Evolutionary conservation across 176 grass and related monocot species (phyloP).

Genomic region (bread wheat (Triticum aestivum)): DNA sequence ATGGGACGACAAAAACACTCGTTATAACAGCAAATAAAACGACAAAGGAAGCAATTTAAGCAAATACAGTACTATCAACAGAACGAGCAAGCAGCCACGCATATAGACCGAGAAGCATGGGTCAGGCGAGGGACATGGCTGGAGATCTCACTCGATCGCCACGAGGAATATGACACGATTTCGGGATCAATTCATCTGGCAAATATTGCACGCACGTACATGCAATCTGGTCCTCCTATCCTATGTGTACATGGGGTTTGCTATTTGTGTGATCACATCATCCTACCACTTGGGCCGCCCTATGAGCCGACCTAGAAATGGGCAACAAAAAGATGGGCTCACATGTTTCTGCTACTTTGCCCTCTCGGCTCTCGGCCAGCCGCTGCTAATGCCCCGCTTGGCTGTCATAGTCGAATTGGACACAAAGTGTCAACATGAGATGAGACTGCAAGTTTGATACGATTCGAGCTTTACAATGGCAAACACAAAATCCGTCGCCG

Average conservation of each 20-base stretch:
- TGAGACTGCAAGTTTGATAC: background rate
- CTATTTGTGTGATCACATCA: background rate
- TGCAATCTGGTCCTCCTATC: background rate
- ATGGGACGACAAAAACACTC: background rate
- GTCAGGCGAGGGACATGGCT: background rate
- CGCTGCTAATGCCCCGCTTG: background rate
- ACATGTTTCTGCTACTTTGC: slow-evolving; percentile 17
- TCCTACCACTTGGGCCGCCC: background rate
- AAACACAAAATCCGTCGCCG: too few relatives aligned
- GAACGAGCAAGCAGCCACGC: background rate
- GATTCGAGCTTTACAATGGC: background rate
- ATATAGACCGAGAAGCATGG: background rate
- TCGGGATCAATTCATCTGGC: background rate
- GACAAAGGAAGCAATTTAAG: background rate
- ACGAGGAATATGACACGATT: too few relatives aligned
- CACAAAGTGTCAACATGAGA: slow-evolving; percentile 9
- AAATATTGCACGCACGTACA: background rate
- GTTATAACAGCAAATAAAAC: background rate
- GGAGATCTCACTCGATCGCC: background rate
- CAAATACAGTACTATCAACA: background rate
- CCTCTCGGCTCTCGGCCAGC: slow-evolving; percentile 12
- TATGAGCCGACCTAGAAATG: background rate
- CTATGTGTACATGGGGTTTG: background rate
- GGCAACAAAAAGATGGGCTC: background rate
- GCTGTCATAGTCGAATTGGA: background rate